Conservation (phyloP, 495 filamentous ascomycete genomes). For the Parathielavia hyrcaniae region DNA sequence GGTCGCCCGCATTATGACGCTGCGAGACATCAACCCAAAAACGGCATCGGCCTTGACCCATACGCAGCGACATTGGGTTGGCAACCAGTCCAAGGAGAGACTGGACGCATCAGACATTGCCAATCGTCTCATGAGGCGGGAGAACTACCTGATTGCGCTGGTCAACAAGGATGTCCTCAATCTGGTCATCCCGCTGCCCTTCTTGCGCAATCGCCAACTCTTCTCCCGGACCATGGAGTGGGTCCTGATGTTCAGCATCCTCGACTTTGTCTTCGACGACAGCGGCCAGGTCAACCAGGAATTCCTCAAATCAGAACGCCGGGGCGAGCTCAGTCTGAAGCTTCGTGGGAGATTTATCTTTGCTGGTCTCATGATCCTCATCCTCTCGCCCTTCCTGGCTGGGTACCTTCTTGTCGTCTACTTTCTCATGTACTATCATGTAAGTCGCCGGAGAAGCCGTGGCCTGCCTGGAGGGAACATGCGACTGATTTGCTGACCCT, state of each 20-base stretch:
- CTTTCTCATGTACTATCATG: conserved; percentile 87
- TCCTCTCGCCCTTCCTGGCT: conserved; percentile 77
- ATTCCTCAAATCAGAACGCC: conserved; percentile 75
- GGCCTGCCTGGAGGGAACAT: neutral
- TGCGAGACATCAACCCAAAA: conserved; percentile 79
- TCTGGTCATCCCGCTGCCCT: conserved; percentile 77
- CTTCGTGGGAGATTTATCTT: conserved; percentile 72
- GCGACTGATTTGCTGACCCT: neutral
- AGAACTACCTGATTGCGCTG: conserved; percentile 92
- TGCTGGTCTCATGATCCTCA: conserved; percentile 75
- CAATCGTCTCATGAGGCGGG: conserved; percentile 90
- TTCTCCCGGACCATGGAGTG: conserved; percentile 79
- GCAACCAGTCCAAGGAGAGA: conserved; percentile 85
- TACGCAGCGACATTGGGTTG: conserved; percentile 58
- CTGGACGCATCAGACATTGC: conserved; percentile 97
- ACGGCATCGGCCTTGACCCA: conserved; percentile 60
- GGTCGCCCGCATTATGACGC: conserved; percentile 77
- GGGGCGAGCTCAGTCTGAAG: conserved; percentile 66
- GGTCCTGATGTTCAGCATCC: conserved; percentile 79
- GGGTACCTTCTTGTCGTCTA: conserved; percentile 78
- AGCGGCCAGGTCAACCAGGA: conserved; percentile 73
- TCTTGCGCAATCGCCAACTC: conserved; percentile 67
- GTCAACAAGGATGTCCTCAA: conserved; percentile 95
- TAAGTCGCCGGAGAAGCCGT: conserved; percentile 34
- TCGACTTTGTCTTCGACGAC: conserved; percentile 91